Conservation (phyloP, 257 asterid species). For the Solanum megistacrolobum region DNA sequence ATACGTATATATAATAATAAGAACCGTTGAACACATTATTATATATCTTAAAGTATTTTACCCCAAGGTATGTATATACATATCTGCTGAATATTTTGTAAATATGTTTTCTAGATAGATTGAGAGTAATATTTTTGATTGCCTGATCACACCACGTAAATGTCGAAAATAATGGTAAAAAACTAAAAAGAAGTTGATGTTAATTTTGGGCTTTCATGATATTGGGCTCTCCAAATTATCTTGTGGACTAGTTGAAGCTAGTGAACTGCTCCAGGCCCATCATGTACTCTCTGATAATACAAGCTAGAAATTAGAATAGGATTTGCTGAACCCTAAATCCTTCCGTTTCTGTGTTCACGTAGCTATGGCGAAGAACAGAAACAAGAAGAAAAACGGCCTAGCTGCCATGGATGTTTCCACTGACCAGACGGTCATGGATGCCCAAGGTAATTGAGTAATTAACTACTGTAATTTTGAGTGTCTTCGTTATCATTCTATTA, state of each 20-base stretch:
- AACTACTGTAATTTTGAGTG: not conserved
- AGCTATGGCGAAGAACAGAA: constrained; percentile 55
- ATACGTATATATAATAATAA: too few species aligned
- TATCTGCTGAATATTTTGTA: not conserved
- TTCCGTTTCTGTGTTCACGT: not conserved
- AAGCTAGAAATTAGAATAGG: not conserved
- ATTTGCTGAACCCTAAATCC: not conserved
- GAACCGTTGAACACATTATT: too few species aligned
- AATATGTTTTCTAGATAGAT: too few species aligned
- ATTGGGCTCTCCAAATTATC: not conserved
- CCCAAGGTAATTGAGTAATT: constrained; percentile 29
- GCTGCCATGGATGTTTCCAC: constrained; percentile 24
- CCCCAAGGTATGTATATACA: too few species aligned
- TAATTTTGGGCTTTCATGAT: not conserved
- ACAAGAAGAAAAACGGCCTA: constrained; percentile 33
- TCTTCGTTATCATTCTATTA: not conserved
- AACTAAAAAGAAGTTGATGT: too few species aligned
- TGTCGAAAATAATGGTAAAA: too few species aligned
- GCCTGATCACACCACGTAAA: not conserved
- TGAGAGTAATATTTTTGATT: too few species aligned
- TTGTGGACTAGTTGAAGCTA: not conserved
- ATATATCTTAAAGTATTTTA: too few species aligned
- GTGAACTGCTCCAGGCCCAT: not conserved
- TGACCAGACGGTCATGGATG: not conserved
- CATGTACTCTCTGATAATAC: not conserved